Evolutionary conservation across 2,329 filamentous ascomycete genomes (phyloP), one percentile per base, ranked within the genome.

Genomic region (Penicillium sp.): DNA sequence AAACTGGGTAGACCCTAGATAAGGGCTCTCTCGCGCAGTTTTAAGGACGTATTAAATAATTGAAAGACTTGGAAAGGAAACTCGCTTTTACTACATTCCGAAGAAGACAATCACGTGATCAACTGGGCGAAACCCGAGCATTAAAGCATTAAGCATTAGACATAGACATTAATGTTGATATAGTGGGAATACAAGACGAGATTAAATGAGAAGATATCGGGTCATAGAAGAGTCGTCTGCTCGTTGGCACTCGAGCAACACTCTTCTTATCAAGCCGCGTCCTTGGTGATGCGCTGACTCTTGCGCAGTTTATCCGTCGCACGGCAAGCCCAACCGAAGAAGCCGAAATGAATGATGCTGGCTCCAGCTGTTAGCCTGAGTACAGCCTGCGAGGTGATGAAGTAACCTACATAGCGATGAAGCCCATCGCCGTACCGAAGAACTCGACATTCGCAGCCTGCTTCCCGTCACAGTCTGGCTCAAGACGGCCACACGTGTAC

Each of bases 271-370:
- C 26, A 30, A 3, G 21, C 45, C 7, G 29, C 13, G 48, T 49
- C 45, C 26, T 26, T 49, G 45, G 31, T 5, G 9, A 49, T 29
- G 45, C 44, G 54, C 30, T 21, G 29, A 41, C 56, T 49, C 44
- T 61, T 64, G 23, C 62, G 62, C 31, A 44, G n/a, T 35, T 57
- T 58, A 38, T 64, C 41, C 9, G 54, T 51, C 2, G 58, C 53
- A 8, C 50, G 31, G 19, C 62, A 64, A 8, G 54, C 48, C 58
- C 58, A 56, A 7, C 56, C 62, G 23, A 64, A 64, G 13, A 61
- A 57, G 19, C 62, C 58, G 52, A 64, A 53, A 19, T 64, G 58
- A n/a, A 64, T 61, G 13, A 61, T 2, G 3, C 62, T 64, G 31
- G 7, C n/a, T n/a, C n/a, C n/a, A 5, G 9, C 3, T 6, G 21